Base-by-base conservation (phyloP, 768 basidiomycete species). In the Lactifluus subvellereus region DNA sequence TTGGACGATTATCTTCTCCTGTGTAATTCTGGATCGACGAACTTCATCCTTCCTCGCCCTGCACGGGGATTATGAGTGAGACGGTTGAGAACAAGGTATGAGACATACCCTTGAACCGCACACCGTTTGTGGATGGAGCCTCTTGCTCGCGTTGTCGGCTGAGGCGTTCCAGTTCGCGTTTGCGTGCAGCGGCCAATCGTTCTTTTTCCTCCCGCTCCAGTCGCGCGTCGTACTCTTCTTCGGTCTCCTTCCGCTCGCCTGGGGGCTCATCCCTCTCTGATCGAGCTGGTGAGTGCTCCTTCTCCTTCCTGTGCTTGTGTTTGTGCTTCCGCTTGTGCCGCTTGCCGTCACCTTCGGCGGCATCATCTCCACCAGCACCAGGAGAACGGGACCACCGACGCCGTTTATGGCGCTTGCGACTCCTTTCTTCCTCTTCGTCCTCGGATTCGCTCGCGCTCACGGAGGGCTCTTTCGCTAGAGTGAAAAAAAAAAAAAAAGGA, bases 11-110 rank as follows among this genome's bases (percentile, higher is more conserved):
- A 58, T 52, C 71, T 67, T 40, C 72, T 67, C 4, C 74, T 70
- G 40, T 74, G 74, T 51, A 77, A 62, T 67, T 83, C 85, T 37
- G 85, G 85, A 69, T 87, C 85, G 43, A 85, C 70, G 66, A 77
- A 87, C 67, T 85, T 85, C 86, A 87, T 87, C 63, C 84, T 75
- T 50, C 86, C 85, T 22, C 86, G 82, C 20, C 85, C 83, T 85
- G 54, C 14, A 11, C 53, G 16, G 8, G 3, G 22, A 43, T 37
- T 5, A 20, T 63, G 40, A 66, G 64, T 30, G 30, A 57, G 22
- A 33, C 56, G 27, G 9, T 13, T 13, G 27, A 32, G 49, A 61
- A 22, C 30, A 59, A 3, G 18, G 37, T 57, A 38, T 33, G 43
- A 42, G 13, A 66, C 73, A 14, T 56, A 80, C 87, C 87, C 76